Base-by-base conservation (phyloP, 306 rosid genomes). In the Sphenostylis stenocarpa region DNA sequence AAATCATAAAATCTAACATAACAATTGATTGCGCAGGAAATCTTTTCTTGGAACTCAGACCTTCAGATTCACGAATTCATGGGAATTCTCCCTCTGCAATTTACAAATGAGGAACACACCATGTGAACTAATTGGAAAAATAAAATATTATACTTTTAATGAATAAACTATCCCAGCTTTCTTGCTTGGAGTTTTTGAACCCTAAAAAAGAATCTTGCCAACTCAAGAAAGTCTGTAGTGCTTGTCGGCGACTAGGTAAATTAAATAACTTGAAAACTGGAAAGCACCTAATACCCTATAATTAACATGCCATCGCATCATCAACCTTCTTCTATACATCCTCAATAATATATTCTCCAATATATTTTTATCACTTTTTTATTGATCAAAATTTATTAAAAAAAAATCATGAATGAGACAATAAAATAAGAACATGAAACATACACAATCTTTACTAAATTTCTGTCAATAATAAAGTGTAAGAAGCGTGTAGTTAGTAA, bases 161-260 rank as follows among this genome's bases (percentile, higher is more conserved):
- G 4, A 33, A 7, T 9, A 70, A 51, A 19, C 19, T 34, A 11
- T 21, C 77, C 7, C 29, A 36, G 26, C 39, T 72, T 39, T 57
- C 41, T 5, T n/a, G 34, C 10, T 14, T 62, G 13, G 38, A 24
- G 43, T 48, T 62, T 3, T 41, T 14, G 45, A 36, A 17, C 29
- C 65, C 31, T 3, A 36, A 9, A 44, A 53, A 72, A 64, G 83
- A 61, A 43, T 80, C 70, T 71, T 80, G 75, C 34, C 75, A 80
- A 65, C 84, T 43, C 68, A 72, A 52, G 34, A 31, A 72, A 64
- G 47, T 20, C 41, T 39, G 69, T 52, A 20, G 57, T 36, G 29
- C 36, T 80, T 64, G 83, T 72, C 77, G 65, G 12, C 3, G 0
- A n/a, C 36, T 34, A 36, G 55, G 31, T 23, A n/a, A 16, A 2